phyloP scores from a whole-genome alignment of 2,329 filamentous ascomycete species.

The Alternaria angustiovoidea region DNA sequence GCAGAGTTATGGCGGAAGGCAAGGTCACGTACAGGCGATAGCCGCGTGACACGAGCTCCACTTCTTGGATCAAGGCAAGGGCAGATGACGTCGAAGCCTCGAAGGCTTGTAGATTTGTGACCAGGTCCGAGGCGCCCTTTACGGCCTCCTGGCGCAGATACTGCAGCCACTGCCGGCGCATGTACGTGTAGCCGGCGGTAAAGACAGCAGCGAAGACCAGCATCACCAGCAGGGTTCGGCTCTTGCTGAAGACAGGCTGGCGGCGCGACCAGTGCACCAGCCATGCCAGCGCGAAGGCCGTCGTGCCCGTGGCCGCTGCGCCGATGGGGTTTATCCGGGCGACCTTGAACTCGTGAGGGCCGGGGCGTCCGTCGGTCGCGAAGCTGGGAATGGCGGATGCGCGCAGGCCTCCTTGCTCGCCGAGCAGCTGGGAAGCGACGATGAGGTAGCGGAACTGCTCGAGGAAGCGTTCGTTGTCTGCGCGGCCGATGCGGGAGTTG shows the following conservation, averaged over 20 bases:
- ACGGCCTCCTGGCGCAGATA: slow-evolving; percentile 79
- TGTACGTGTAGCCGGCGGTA: slow-evolving; percentile 72
- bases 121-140: slow-evolving; percentile 71
- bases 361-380: slow-evolving; percentile 31
- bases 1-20: neutral
- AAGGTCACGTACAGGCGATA: slow-evolving; percentile 74
- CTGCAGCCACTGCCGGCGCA: slow-evolving; percentile 81
- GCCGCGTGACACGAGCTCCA: slow-evolving; percentile 91
- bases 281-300: slow-evolving; percentile 70
- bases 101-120: slow-evolving; percentile 79
- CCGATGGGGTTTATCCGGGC: slow-evolving; percentile 67
- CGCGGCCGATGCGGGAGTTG: slow-evolving; percentile 75
- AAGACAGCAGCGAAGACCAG: slow-evolving; percentile 62
- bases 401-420: slow-evolving; percentile 61
- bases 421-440: slow-evolving; percentile 88
- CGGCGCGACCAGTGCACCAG: slow-evolving; percentile 74
- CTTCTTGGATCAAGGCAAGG: slow-evolving; percentile 86
- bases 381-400: slow-evolving; percentile 40
- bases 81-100: slow-evolving; percentile 80
- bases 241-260: slow-evolving; percentile 63
- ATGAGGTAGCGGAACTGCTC: slow-evolving; percentile 94
- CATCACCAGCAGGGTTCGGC: slow-evolving; percentile 58
- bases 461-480: slow-evolving; percentile 84
- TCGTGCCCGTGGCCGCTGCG: slow-evolving; percentile 69
- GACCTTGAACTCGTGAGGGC: slow-evolving; percentile 47